Evolutionary conservation across 2,329 filamentous ascomycete genomes (phyloP).

Genomic region (Corynespora cassiicola): DNA sequence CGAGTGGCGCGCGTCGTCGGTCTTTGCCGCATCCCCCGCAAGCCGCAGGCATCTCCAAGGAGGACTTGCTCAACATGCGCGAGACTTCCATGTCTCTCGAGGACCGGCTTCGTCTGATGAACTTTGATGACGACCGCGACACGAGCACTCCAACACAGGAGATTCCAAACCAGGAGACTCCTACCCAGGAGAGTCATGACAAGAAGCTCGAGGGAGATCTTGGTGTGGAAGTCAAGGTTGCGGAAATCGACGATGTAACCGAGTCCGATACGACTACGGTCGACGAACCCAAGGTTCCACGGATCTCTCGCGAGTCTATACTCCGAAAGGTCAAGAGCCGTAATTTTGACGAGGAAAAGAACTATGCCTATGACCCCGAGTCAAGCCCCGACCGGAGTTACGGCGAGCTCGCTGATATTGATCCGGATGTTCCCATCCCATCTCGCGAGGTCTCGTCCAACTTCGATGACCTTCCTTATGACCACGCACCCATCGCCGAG

Average conservation of each 20-base stretch:
- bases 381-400: slow-evolving; percentile 65
- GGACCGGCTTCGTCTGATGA: slow-evolving; percentile 86
- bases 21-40: slow-evolving; percentile 75
- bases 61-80: slow-evolving; percentile 78
- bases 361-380: slow-evolving; percentile 44
- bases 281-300: slow-evolving; percentile 70
- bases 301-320: slow-evolving; percentile 93
- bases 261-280: slow-evolving; percentile 34
- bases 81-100: slow-evolving; percentile 81
- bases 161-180: slow-evolving; percentile 35
- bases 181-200: slow-evolving; percentile 44
- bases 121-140: slow-evolving; percentile 67
- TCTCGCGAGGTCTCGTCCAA: slow-evolving; percentile 76
- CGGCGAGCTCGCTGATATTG: slow-evolving; percentile 63
- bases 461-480: slow-evolving; percentile 64
- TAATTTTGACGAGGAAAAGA: slow-evolving; percentile 57
- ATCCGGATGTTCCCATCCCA: slow-evolving; percentile 89
- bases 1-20: slow-evolving; percentile 69
- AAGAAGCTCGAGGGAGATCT: slow-evolving; percentile 28
- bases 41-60: slow-evolving; percentile 72
- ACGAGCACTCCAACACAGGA: slow-evolving; percentile 45
- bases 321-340: slow-evolving; percentile 80
- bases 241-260: slow-evolving; percentile 42
- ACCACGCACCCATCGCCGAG: slow-evolving; percentile 68
- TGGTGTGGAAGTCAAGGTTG: slow-evolving; percentile 41